Base-by-base conservation (phyloP, 23 red algal species). In the Chondrus crispus region DNA sequence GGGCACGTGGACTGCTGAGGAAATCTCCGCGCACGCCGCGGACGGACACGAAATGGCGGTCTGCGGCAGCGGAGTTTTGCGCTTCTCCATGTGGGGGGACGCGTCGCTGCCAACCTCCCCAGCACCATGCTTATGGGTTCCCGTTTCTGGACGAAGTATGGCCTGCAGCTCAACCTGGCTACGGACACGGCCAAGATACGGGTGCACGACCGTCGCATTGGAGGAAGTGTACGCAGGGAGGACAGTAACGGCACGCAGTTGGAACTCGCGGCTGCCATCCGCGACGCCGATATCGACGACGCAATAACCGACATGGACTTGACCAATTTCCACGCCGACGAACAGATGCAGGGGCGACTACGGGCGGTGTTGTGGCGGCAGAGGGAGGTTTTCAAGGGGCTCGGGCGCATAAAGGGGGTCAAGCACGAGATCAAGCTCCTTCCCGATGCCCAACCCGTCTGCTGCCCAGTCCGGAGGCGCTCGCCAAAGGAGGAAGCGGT, bases 311-410 rank as follows among this genome's bases (percentile, higher is more conserved):
- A 76, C n/a, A 43, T 82, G 26, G 78, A 82, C 40, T 20, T 62
- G n/a, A 36, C 78, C 4, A 28, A 51, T 26, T 82, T 82, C 51
- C 55, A 40, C n/a, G 78, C 52, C 58, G 35, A 64, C 35, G 7
- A 8, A 64, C 24, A n/a, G 26, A 64, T 64, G 58, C 58, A 64
- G 6, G 58, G 35, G 58, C 24, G 24, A n/a, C 35, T 64, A 32
- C 26, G 35, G 58, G 11, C 52, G 78, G 6, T 60, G 28, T 19
- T 82, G 4, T 82, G 46, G 46, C 28, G 55, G 45, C 45, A 60
- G 5, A 52, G 78, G 78, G 48, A 26, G 33, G 40, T 53, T 26
- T 82, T 82, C 52, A 82, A 82, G 42, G 78, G 78, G 12, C 46
- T 82, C 13, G 78, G 40, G 28, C 26, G 33, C 19, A 5, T 82